phyloP scores from a whole-genome alignment of 768 basidiomycete genomes.

The Sporobolomyces phaffii region DNA sequence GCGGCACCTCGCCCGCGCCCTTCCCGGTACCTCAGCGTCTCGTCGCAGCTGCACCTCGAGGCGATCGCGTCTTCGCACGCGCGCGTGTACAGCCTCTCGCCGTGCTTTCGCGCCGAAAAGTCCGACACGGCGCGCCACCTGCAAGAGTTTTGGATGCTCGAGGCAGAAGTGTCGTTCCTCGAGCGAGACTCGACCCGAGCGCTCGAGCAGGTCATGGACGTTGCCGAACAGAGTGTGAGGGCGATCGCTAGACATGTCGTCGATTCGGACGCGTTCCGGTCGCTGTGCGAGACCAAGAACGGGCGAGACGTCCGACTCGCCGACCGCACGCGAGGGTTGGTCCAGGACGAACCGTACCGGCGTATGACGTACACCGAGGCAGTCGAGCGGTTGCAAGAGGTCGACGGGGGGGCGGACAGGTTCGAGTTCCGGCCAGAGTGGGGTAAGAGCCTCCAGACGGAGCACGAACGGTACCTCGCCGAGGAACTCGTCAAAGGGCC shows the following conservation, averaged over 20 bases:
- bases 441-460: conserved; percentile 71
- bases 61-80: conserved; percentile 69
- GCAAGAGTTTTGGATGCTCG: conserved; percentile 98
- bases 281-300: conserved; percentile 13
- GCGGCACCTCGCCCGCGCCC: conserved; percentile 54
- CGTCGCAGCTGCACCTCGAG: conserved; percentile 92
- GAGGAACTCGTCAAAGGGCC: conserved; percentile 64
- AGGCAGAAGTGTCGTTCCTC: conserved; percentile 79
- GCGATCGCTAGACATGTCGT: conserved; percentile 40
- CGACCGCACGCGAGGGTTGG: background rate
- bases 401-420: conserved; percentile 9
- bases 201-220: conserved; percentile 54
- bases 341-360: conserved; percentile 54
- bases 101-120: conserved; percentile 89
- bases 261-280: conserved; percentile 23
- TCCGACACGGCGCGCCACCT: conserved; percentile 84
- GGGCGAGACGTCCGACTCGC: background rate
- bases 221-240: conserved; percentile 58
- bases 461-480: conserved; percentile 88
- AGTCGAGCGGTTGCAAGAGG: conserved; percentile 54
- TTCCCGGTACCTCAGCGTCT: conserved; percentile 75
- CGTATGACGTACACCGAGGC: conserved; percentile 76
- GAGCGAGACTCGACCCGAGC: conserved; percentile 30
- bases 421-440: conserved; percentile 49
- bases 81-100: conserved; percentile 84